Base-by-base conservation (phyloP, 2,329 filamentous ascomycete species). In the Dactylellina drechsleri region DNA sequence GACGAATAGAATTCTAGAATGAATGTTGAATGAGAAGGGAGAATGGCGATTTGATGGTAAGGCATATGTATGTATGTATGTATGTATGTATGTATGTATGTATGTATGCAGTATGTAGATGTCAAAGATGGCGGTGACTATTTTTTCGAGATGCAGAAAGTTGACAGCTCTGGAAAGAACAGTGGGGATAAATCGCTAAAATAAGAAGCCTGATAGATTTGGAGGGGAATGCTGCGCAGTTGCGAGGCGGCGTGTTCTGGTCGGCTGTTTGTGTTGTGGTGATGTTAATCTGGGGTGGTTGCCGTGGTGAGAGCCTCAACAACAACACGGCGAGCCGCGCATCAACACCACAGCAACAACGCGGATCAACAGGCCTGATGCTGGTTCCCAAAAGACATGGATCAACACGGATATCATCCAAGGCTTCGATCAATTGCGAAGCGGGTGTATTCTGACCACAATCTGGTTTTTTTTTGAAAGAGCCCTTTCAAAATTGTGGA, bases 201-300 rank as follows among this genome's bases (percentile, higher is more conserved):
- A 36, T 36, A 36, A 36, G 31, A 36, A 36, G 6, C 10, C 10
- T 36, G 43, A 16, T 54, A 40, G 40, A 8, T 8, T 23, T 52
- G 47, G 47, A 36, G 31, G 16, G 18, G 47, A n/a, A 52, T 23
- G 47, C 16, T 23, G 10, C 10, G 31, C 31, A 36, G 31, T 36
- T 52, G n/a, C 20, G 16, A 52, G 47, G 16, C 31, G 49, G 40
- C 47, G 16, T 20, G 61, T 20, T 15, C 36, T 56, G 31, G 16
- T 5, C 31, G 31, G 31, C 31, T 36, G 31, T 36, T 26, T 71
- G 66, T 71, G 66, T 71, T 71, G 66, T 71, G 66, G 58, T 71
- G 66, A 71, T 45, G 66, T 71, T 62, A n/a, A 12, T 28, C 15
- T 49, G 13, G 40, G 62, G 47, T 56, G 59, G 66, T 71, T 71